Base-by-base conservation (phyloP, 164 flowering plant genomes). In the Sedum album region DNA sequence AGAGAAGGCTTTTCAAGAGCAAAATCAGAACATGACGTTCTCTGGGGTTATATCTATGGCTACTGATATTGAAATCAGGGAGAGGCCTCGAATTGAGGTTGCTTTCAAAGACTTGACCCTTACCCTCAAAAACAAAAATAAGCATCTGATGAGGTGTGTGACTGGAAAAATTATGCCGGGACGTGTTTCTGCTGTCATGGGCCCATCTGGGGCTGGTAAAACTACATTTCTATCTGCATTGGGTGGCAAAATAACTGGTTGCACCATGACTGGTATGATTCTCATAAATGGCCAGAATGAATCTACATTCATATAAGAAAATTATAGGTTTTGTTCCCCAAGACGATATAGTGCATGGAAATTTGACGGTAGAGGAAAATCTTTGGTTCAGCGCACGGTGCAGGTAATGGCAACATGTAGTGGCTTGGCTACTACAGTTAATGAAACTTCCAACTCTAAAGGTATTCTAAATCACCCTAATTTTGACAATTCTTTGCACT, bases 171-270 rank as follows among this genome's bases (percentile, higher is more conserved):
- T 95, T 71, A 67, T 72, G 73, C 97, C 99, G 60, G 99, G 98
- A 13, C 87, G 88, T 64, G 90, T 95, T 74, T 83, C 98, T 53
- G 98, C 99, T 68, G 98, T 95, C 61, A 95, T 95, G 99, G 99
- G 99, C 35, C 99, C 99, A 60, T 92, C 99, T 66, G 99, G 99
- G 49, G 99, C 99, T 71, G 99, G 99, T 60, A 95, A 95, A 75
- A 95, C 99, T 26, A 95, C 99, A 17, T 92, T 95, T 77, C 93
- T 95, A 72, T 85, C 89, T 74, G 99, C 99, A 68, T 75, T 95
- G 69, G 84, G 86, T 10, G 99, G 99, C 49, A 89, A 90, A 74
- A 78, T 76, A 65, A 82, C 86, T 11, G 95, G 95, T 20, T 92
- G 98, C 76, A 74, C 72, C 18, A 81, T 81, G 81, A 76, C 64